phyloP scores from a whole-genome alignment of 2,329 filamentous ascomycete genomes.

The Dothideomycetes sp. region DNA sequence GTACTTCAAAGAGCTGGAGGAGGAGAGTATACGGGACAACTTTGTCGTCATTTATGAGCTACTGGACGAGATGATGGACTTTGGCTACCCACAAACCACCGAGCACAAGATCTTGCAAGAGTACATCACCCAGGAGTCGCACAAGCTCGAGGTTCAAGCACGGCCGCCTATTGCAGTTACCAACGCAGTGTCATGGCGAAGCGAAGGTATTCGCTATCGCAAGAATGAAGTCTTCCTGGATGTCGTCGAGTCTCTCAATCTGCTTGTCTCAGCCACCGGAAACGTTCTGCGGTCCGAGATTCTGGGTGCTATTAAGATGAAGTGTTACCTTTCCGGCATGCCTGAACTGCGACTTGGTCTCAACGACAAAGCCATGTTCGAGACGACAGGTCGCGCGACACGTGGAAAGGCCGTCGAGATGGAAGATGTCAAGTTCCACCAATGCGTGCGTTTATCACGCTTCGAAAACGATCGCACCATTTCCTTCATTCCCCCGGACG shows the following conservation, averaged over 20 bases:
- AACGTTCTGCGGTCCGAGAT: slow-evolving; percentile 96
- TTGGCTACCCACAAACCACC: slow-evolving; percentile 96
- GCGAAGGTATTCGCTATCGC: slow-evolving; percentile 93
- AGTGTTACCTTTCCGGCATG: slow-evolving; percentile 98
- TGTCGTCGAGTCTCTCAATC: slow-evolving; percentile 90
- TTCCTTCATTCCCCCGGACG: slow-evolving; percentile 95
- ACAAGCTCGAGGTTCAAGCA: slow-evolving; percentile 95
- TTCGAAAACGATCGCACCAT: slow-evolving; percentile 99
- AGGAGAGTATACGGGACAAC: slow-evolving; percentile 97
- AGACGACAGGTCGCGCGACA: slow-evolving; percentile 88
- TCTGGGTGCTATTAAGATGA: slow-evolving; percentile 96
- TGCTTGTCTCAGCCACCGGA: slow-evolving; percentile 86
- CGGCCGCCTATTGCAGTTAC: slow-evolving; percentile 95
- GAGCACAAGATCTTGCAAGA: slow-evolving; percentile 98
- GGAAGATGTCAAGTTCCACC: slow-evolving; percentile 99
- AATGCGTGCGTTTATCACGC: slow-evolving; percentile 86
- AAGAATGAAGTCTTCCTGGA: slow-evolving; percentile 99
- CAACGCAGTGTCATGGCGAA: slow-evolving; percentile 95
- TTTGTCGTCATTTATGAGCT: slow-evolving; percentile 99
- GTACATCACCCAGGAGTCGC: slow-evolving; percentile 92
- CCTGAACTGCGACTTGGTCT: slow-evolving; percentile 85
- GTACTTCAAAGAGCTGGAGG: slow-evolving; percentile 98
- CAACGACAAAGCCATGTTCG: slow-evolving; percentile 99
- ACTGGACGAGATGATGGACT: slow-evolving; percentile 99
- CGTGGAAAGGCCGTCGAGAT: slow-evolving; percentile 97